Conservation (phyloP, 1,139 yeast species). For the Candida dubliniensis region DNA sequence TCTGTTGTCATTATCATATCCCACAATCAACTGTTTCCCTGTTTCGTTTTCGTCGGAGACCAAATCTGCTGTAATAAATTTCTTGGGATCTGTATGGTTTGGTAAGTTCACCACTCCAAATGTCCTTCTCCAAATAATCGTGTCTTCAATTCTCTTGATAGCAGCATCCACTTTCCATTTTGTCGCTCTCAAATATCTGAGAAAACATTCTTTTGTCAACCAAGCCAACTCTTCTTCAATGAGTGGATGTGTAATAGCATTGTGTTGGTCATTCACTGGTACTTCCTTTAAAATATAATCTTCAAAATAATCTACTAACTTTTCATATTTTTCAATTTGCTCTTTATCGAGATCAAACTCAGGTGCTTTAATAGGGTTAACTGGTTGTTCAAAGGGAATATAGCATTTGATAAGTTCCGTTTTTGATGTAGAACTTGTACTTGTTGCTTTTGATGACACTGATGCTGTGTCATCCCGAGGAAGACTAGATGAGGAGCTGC, state of each 20-base stretch:
- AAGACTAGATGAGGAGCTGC: conserved; percentile 1
- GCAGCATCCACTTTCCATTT: conserved; percentile 80
- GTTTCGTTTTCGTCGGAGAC: conserved; percentile 74
- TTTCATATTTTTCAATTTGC: conserved; percentile 29
- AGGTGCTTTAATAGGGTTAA: conserved; percentile 36
- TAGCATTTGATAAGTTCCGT: conserved; percentile 30
- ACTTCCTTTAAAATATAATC: conserved; percentile 21
- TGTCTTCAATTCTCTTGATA: conserved; percentile 68
- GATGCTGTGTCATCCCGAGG: conserved; percentile 13
- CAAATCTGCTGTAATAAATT: conserved; percentile 56
- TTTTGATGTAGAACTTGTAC: conserved; percentile 11
- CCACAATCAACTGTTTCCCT: conserved; percentile 86
- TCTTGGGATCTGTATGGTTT: conserved; percentile 37
- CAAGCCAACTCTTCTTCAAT: conserved; percentile 73
- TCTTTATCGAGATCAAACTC: conserved; percentile 28
- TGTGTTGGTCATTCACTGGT: conserved; percentile 24
- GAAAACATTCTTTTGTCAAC: conserved; percentile 85
- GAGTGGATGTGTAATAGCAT: conserved; percentile 24
- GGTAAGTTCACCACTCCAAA: conserved; percentile 76
- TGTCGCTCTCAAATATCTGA: conserved; percentile 86
- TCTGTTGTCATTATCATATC: conserved; percentile 83
- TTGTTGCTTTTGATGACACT: conserved; percentile 16
- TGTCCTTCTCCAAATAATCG: conserved; percentile 88
- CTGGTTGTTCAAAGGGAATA: conserved; percentile 43
- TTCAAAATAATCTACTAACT: conserved; percentile 26